Conservation (phyloP, 768 basidiomycete species). For the Exidia glandulosa region DNA sequence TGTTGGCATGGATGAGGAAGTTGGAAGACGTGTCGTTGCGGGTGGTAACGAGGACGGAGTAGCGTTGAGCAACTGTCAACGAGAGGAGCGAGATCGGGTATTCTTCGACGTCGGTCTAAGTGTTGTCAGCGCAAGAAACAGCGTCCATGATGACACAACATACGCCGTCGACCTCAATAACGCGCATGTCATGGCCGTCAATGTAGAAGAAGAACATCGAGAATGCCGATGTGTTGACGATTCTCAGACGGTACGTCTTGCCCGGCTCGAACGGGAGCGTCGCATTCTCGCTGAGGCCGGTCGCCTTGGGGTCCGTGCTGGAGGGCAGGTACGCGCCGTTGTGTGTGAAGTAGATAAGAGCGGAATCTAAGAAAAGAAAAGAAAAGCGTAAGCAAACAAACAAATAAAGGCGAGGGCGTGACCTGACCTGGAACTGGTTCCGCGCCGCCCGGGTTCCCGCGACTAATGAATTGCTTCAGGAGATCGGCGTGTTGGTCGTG, state of each 20-base stretch:
- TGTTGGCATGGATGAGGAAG: slow-evolving; percentile 85
- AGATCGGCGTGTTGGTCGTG: slow-evolving; percentile 61
- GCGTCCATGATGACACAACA: slow-evolving; percentile 15
- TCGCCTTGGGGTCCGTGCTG: slow-evolving; percentile 41
- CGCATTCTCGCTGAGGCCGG: slow-evolving; percentile 82
- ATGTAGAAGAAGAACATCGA: slow-evolving; percentile 78
- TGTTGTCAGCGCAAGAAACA: neutral
- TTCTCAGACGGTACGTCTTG: slow-evolving; percentile 79
- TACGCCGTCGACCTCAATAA: slow-evolving; percentile 80
- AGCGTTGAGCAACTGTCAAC: slow-evolving; percentile 82
- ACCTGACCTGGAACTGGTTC: slow-evolving; percentile 76
- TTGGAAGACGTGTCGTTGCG: slow-evolving; percentile 72
- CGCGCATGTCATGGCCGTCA: slow-evolving; percentile 74
- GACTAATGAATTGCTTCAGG: slow-evolving; percentile 53
- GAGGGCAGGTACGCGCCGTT: slow-evolving; percentile 52
- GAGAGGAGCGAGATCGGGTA: slow-evolving; percentile 60
- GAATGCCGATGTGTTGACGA: slow-evolving; percentile 77
- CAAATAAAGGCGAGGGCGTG: neutral
- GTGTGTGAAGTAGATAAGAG: slow-evolving; percentile 74
- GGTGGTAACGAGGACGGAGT: slow-evolving; percentile 85
- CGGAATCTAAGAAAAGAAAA: slow-evolving; percentile 47
- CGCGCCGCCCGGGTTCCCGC: slow-evolving; percentile 68
- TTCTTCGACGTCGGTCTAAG: slow-evolving; percentile 65
- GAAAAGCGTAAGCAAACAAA: neutral
- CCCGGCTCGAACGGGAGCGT: slow-evolving; percentile 76